Base-by-base conservation (phyloP, 345 rosid genomes). In the Lepidium sativum region DNA sequence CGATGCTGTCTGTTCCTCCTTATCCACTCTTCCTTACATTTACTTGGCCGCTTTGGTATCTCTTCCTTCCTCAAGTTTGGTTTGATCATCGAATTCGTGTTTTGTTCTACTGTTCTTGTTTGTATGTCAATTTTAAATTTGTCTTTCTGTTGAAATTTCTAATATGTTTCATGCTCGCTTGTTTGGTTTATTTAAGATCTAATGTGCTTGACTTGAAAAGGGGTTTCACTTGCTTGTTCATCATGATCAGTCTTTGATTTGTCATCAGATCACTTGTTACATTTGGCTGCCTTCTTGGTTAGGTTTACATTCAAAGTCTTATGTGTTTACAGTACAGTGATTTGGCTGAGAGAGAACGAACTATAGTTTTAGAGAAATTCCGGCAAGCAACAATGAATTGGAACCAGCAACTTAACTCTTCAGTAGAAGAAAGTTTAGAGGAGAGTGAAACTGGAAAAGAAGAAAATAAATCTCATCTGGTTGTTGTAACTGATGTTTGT, bases 401-500 rank as follows among this genome's bases (percentile, higher is more conserved):
- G 96, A 85, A 71, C 75, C 91, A 80, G 45, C 80, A 75, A 65
- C 87, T 80, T 54, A 81, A 54, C 57, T 63, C 60, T 25, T 39
- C 21, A 7, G 76, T 58, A 23, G 77, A 79, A 70, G 81, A 79
- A 65, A 72, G 42, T 32, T 79, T 65, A 38, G 82, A 78, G 14
- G 79, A 69, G 34, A 41, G 65, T 65, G 86, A 72, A 56, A 57
- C 29, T 3, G 78, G 54, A 42, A 67, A 78, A 53, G 81, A 75
- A 18, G 86, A 80, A 41, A 75, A 60, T 27, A 84, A 81, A 70
- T 87, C 97, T 23, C 79, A 72, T 72, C 61, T 89, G 78, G 77
- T 87, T 23, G 88, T 92, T 18, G 85, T 83, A 9, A 89, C 96
- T 0, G 97, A 89, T 76, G 81, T 85, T 57, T 92, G 96, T 75